Evolutionary conservation across 163 green algal species (phyloP).

Genomic region (Smithsoniella earleae): DNA sequence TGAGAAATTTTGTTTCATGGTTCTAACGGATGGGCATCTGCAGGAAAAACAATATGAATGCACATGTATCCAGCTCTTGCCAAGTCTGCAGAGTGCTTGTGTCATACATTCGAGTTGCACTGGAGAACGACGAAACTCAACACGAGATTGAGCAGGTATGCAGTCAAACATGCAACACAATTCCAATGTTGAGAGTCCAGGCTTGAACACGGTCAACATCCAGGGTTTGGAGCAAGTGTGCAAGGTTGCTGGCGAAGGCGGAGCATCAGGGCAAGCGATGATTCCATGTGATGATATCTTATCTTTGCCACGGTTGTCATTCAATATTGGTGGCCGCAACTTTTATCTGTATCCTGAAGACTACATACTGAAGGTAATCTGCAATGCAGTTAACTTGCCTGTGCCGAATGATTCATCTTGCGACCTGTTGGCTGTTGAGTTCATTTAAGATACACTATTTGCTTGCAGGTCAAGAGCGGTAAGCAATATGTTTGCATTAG

Average conservation of each 20-base stretch:
- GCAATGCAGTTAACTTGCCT: background rate
- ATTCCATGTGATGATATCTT: constrained; percentile 77
- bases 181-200: too few species aligned
- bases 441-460: constrained; percentile 34
- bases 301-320: constrained; percentile 67
- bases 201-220: too few species aligned
- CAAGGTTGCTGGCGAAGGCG: constrained; percentile 20
- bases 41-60: too few species aligned
- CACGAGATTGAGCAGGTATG: constrained; percentile 58
- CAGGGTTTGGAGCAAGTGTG: constrained; percentile 45
- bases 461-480: constrained; percentile 45
- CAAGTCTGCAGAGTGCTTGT: constrained; percentile 52
- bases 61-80: too few species aligned
- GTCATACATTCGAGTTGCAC: constrained; percentile 59
- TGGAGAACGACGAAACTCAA: constrained; percentile 75
- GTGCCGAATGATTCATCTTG: background rate
- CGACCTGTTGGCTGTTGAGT: constrained; percentile 10
- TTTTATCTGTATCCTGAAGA: constrained; percentile 73
- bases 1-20: too few species aligned
- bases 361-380: constrained; percentile 77
- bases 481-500: constrained; percentile 77
- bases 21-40: too few species aligned
- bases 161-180: too few species aligned
- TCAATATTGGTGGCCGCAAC: constrained; percentile 69
- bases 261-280: constrained; percentile 43